Base-by-base conservation (phyloP, 129 eudicot genomes). In the Saussurea involucrata region DNA sequence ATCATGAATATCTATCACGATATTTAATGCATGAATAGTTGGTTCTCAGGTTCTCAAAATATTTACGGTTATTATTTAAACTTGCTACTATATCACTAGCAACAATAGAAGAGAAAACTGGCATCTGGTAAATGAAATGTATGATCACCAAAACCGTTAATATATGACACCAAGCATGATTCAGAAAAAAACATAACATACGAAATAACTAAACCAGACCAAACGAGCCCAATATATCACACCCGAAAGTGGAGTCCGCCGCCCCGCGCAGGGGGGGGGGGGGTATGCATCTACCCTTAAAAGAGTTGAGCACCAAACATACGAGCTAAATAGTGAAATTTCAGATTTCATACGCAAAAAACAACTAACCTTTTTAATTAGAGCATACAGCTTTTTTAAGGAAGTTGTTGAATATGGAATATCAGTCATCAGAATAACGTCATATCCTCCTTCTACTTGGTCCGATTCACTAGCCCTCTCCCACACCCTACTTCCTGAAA, bases 401-500 rank as follows among this genome's bases (percentile, higher is more conserved):
- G 96, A 88, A 29, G 87, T 76, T 5, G 69, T 81, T 2, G 96
- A 86, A 77, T 87, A 83, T 1, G 92, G 90, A 71, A 88, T 84
- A 86, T 90, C 92, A 0, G 90, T 83, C 88, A 90, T 78, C 83
- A 87, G 78, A 76, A 90, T 90, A 86, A 90, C 87, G 79, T 90
- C 96, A 75, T 90, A 90, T 1, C 96, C 96, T 28, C 84, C 96
- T 55, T 73, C 80, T 27, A 86, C 78, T n/a, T 71, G 85, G 69
- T 85, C 86, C 6, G 81, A 74, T 64, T 86, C 92, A 75, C 78
- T 82, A 82, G 92, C 90, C 78, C 96, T 80, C 77, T 87, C 96
- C 96, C 96, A 90, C 13, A 87, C 90, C 65, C 92, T 78, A 74
- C 96, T 90, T 65, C 92, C 92, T 1, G 92, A 90, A 67, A 90